Percentiles rank a stretch among this genome's conserved stretches.
phyloP scores from a whole-genome alignment of 192 early-diverging fungal species.

The Coemansia sp. region DNA sequence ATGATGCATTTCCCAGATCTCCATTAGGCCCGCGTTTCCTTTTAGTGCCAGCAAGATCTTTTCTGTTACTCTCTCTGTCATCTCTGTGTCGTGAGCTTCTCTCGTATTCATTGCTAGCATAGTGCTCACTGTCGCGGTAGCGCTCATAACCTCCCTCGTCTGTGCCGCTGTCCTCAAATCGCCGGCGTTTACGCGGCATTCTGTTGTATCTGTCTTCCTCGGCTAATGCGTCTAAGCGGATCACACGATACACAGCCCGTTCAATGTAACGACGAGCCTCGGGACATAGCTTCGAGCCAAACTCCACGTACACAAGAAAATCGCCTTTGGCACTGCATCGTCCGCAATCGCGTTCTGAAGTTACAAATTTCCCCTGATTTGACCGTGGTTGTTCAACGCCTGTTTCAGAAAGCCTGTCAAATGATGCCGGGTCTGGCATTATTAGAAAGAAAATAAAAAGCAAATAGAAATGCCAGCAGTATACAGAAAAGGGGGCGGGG shows the following conservation, averaged over 20 bases:
- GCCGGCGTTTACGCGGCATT: slow-evolving; percentile 37
- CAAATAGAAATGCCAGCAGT: background rate
- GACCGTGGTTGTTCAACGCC: background rate
- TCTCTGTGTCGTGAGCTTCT: background rate
- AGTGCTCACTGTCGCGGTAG: background rate
- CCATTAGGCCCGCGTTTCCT: background rate
- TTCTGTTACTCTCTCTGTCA: background rate
- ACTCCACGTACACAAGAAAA: slow-evolving; percentile 33
- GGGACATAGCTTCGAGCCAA: slow-evolving; percentile 17
- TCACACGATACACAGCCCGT: slow-evolving; percentile 18
- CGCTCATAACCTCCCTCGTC: slow-evolving; percentile 1
- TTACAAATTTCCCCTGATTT: background rate
- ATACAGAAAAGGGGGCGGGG: background rate
- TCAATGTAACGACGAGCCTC: slow-evolving; percentile 25
- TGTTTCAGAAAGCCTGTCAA: background rate
- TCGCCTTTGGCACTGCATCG: slow-evolving; percentile 16
- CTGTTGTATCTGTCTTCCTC: background rate
- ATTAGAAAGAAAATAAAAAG: slow-evolving; percentile 2
- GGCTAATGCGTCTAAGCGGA: slow-evolving; percentile 3
- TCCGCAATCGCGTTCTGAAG: slow-evolving; percentile 7
- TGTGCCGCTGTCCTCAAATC: slow-evolving; percentile 9
- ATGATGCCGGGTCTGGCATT: background rate
- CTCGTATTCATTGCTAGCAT: background rate
- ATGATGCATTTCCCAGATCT: background rate
- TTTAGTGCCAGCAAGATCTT: background rate